Evolutionary conservation across 768 basidiomycete species (phyloP), one percentile per base, ranked within the genome.

Genomic region (Phallus indusiatus): DNA sequence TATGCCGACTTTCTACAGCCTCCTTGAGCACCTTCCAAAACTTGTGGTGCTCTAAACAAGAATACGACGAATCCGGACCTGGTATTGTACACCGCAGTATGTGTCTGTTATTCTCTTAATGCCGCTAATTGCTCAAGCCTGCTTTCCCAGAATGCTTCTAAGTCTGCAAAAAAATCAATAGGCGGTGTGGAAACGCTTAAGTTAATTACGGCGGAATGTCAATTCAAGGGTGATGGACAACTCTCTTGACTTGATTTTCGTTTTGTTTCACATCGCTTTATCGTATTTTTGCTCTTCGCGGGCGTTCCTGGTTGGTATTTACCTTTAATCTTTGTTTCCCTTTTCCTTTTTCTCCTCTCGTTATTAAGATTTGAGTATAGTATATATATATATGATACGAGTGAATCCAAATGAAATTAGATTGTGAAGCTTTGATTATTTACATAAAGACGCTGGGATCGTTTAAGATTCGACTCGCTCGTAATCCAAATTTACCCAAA

Each of bases 11-110:
- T 64, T 73, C 74, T 66, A 68, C 75, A 64, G 93, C 92, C 49
- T 93, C 90, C 34, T 81, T 96, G 53, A 87, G 83, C 69, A 94
- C 93, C 66, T 95, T 95, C 93, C 93, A 95, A 78, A 94, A 93
- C 71, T 76, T 94, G 75, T 96, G 94, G 92, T 87, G 87, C 75
- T 85, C 86, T 60, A 90, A 90, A 74, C 88, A 91, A 68, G 92
- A 94, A 76, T 94, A 93, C 74, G 91, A 93, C 71, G 91, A 90
- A 72, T 81, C 79, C 58, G 86, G 87, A 50, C 86, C 87, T 62
- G 83, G 80, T 59, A 88, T 89, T 62, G 85, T 88, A 64, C 87
- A 88, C 67, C 86, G 86, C 78, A 87, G 61, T 58, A 48, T 42
- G 56, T 59, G 20, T 35, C 21, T 3, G 9, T 2, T 14, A 21